Percentiles rank a stretch among this genome's conserved stretches.
Conservation (phyloP, 106 monocot species). For the Platanthera zijinensis region DNA sequence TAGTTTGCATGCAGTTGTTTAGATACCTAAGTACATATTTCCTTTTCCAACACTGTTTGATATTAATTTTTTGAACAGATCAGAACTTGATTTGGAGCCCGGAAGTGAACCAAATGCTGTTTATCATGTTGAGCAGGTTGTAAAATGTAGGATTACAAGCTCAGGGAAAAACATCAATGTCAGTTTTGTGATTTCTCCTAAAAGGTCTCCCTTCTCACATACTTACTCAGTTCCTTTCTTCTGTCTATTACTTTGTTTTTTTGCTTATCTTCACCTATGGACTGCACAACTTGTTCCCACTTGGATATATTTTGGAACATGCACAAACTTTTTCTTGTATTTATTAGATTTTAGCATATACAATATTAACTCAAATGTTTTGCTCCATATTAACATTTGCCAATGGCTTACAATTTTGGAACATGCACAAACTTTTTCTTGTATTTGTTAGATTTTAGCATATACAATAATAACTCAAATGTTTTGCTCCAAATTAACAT, state of each 20-base stretch:
- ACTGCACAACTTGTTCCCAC: not conserved
- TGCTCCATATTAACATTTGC: not conserved
- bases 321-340: not conserved
- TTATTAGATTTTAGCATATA: not conserved
- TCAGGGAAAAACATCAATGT: constrained; percentile 54
- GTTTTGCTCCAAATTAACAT: not conserved
- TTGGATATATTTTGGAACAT: not conserved
- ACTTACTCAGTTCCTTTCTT: not conserved
- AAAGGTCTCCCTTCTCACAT: constrained; percentile 36
- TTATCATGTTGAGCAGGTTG: constrained; percentile 90
- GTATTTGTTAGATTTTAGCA: not conserved
- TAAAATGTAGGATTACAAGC: constrained; percentile 82
- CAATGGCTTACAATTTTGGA: not conserved
- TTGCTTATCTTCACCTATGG: not conserved
- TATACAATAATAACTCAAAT: not conserved
- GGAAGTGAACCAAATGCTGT: constrained; percentile 54
- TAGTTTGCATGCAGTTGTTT: not conserved
- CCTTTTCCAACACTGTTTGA: not conserved
- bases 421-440: too few relatives aligned
- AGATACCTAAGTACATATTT: not conserved
- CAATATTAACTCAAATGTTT: not conserved
- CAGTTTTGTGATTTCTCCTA: constrained; percentile 67
- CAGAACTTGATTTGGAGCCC: constrained; percentile 82
- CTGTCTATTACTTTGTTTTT: not conserved
- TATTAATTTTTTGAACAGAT: constrained; percentile 31